Percentiles rank a stretch among this genome's conserved stretches.
Evolutionary conservation across 1,139 yeast species (phyloP).

Genomic region (Pneumocystis sp.): DNA sequence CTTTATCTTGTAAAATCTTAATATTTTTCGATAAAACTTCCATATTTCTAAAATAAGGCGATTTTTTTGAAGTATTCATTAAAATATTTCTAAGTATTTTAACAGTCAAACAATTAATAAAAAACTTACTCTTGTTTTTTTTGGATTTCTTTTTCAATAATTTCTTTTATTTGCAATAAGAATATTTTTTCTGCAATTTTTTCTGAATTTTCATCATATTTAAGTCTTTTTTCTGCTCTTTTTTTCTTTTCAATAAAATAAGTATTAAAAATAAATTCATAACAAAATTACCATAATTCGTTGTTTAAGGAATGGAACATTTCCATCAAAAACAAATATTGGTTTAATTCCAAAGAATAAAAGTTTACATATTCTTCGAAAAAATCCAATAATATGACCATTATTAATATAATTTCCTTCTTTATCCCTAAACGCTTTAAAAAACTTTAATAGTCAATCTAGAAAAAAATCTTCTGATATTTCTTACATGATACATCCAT

Average conservation of each 20-base stretch:
- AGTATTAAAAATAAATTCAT: neutral
- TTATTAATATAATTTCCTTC: conserved; percentile 66
- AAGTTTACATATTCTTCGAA: conserved; percentile 80
- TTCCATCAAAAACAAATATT: conserved; percentile 94
- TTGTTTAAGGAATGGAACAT: conserved; percentile 74
- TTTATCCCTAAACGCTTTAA: conserved; percentile 81
- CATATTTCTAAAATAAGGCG: neutral
- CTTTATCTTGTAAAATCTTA: neutral
- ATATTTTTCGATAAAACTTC: neutral
- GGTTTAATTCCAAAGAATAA: conserved; percentile 82
- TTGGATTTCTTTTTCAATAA: conserved; percentile 24
- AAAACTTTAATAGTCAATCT: conserved; percentile 27
- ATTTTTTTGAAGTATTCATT: neutral
- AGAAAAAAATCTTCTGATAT: neutral
- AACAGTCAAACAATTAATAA: neutral
- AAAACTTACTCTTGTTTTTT: conserved; percentile 16
- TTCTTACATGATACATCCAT: conserved; percentile 69
- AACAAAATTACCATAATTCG: conserved; percentile 38
- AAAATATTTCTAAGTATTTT: neutral
- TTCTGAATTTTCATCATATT: conserved; percentile 52
- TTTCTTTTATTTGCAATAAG: conserved; percentile 61
- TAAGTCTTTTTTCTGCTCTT: conserved; percentile 45
- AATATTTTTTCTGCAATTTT: conserved; percentile 68
- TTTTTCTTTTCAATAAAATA: conserved; percentile 34
- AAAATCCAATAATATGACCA: conserved; percentile 87